Percentiles rank a stretch among this genome's conserved stretches.
phyloP scores from a whole-genome alignment of 768 basidiomycete species.

The Lentinula sp. region DNA sequence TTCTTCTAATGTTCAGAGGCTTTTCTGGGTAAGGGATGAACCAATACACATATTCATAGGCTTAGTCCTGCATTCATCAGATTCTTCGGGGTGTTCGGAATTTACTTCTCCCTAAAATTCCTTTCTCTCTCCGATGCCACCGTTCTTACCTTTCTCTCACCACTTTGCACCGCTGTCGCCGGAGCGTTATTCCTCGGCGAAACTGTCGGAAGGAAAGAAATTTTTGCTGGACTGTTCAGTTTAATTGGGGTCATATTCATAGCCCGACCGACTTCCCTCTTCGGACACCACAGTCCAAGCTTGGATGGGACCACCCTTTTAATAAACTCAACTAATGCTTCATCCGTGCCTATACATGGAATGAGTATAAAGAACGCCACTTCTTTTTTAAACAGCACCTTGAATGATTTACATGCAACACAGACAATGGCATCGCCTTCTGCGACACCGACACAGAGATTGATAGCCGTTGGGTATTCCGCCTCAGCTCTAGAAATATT shows the following conservation, averaged over 20 bases:
- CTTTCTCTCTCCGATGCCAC: conserved; percentile 76
- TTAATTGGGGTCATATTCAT: conserved; percentile 77
- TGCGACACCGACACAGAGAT: conserved; percentile 29
- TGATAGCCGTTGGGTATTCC: conserved; percentile 55
- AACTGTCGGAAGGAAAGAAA: conserved; percentile 45
- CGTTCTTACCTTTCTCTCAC: conserved; percentile 70
- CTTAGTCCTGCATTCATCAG: conserved; percentile 17
- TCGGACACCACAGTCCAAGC: conserved; percentile 32
- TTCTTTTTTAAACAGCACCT: not conserved
- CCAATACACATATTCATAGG: not conserved
- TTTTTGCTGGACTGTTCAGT: conserved; percentile 57
- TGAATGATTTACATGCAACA: not conserved
- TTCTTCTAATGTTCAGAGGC: conserved; percentile 40
- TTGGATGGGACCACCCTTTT: not conserved
- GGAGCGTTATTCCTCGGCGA: conserved; percentile 64
- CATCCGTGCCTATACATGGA: not conserved
- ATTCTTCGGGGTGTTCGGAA: conserved; percentile 65
- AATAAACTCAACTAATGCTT: not conserved
- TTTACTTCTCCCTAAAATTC: conserved; percentile 70
- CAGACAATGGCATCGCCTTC: conserved; percentile 5
- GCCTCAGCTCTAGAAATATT: not conserved
- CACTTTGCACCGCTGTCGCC: conserved; percentile 56
- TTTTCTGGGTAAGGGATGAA: conserved; percentile 35
- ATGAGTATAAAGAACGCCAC: not conserved
- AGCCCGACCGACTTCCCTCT: conserved; percentile 70